A percentile compares a stretch with the other conserved stretches of the same genome.
These are phyloP conservation scores for Leccinum rimulosum DNA, from an alignment of 768 basidiomycete species.

Conservation along the genomic window DNA sequence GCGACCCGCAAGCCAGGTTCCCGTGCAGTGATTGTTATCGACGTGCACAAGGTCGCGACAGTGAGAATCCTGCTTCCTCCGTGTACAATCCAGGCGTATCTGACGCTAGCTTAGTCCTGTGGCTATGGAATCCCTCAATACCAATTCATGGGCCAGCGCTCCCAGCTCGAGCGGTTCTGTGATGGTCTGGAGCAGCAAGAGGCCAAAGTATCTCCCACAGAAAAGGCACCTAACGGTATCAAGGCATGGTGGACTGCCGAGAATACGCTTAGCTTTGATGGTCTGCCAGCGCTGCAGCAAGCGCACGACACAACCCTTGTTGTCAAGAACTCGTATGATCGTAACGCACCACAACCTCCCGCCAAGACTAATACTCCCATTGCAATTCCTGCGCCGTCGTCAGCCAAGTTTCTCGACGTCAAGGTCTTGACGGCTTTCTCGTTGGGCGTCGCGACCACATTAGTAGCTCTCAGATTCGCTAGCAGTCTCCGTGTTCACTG, in stretches of 20 bases:
- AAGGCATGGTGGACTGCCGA: constrained; percentile 52
- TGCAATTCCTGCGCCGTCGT: background rate
- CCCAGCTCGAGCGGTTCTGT: constrained; percentile 46
- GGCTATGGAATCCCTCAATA: constrained; percentile 65
- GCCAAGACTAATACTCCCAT: background rate
- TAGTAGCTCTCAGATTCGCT: constrained; percentile 11
- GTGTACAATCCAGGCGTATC: background rate
- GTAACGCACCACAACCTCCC: constrained; percentile 10
- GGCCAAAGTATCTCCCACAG: constrained; percentile 17
- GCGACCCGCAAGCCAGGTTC: constrained; percentile 52
- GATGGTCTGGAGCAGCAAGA: constrained; percentile 45
- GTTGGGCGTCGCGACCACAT: constrained; percentile 25
- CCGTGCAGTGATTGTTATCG: constrained; percentile 56
- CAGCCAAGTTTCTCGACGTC: background rate
- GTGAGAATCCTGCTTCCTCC: constrained; percentile 28
- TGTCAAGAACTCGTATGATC: constrained; percentile 23
- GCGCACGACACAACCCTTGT: constrained; percentile 25
- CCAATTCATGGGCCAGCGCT: constrained; percentile 54
- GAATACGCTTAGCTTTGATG: constrained; percentile 55
- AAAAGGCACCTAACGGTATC: constrained; percentile 41
- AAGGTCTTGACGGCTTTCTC: constrained; percentile 30
- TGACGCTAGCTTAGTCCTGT: constrained; percentile 49
- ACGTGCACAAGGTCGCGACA: constrained; percentile 57
- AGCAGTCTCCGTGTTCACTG: constrained; percentile 6
- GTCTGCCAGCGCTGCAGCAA: constrained; percentile 45